Evolutionary conservation across 2,329 filamentous ascomycete genomes (phyloP), one percentile per base, ranked within the genome.

Genomic region (Neonectria ditissima): DNA sequence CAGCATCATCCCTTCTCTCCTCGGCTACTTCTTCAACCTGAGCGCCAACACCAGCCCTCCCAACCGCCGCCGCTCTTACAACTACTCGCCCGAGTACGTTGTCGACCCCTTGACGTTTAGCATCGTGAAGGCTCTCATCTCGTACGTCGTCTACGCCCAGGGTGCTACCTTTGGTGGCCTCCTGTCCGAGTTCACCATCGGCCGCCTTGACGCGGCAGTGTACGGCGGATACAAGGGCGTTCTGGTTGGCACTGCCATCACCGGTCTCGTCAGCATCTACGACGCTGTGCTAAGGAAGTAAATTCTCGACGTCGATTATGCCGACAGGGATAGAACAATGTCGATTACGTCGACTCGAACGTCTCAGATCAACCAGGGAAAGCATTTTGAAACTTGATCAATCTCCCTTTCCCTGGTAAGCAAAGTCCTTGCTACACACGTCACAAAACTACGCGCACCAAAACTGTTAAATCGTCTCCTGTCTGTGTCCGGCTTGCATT

Each of bases 81-180:
- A 77, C 56, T 73, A 77, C 48, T 62, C 66, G 22, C 76, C 80
- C 41, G 86, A 88, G 67, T 89, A 90, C 68, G 81, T 84, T 6
- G 89, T 95, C 68, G 96, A 99, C 77, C 94, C 94, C 4, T 82
- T 98, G 75, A 92, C 91, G 22, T 99, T 97, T 81, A 97, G 94
- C 81, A 89, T 98, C 61, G 88, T 88, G 72, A 97, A 97, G 83
- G 94, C 91, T 0, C 77, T 98, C 58, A 79, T 94, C 63, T 89
- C 92, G 8, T 97, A 92, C 78, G 85, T 95, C 34, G 89, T 97
- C 18, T 97, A 94, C 76, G 87, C 85, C 10, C 88, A 91, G 76
- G 87, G 87, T 34, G 84, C 86, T 54, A 87, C 85, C 51, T 86
- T 91, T 59, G 82, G 86, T 51, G 90, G 91, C 32, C 82, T 89